Base-by-base conservation (phyloP, 768 basidiomycete species). In the Suillus weaverae region DNA sequence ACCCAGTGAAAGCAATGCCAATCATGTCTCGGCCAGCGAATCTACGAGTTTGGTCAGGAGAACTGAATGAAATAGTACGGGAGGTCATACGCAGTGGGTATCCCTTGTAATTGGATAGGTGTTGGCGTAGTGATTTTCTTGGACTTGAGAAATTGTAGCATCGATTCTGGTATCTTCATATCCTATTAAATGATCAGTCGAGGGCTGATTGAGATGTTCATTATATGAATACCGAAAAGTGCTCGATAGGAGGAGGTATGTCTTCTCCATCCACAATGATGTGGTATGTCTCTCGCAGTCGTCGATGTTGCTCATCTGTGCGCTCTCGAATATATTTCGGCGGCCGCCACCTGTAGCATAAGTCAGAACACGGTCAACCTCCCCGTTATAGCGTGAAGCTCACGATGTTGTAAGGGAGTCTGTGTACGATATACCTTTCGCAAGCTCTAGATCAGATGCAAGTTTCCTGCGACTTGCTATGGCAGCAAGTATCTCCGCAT, bases 1-100 rank as follows among this genome's bases (percentile, higher is more conserved):
- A 99, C 44, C 97, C 97, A 32, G 97, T 99, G 79, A 99, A 99
- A 4, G 97, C 97, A 68, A 99, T 99, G 22, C 97, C 97, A 68
- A 99, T 99, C 80, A 99, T 91, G 75, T 99, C 97, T 67, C 97
- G 88, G 44, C 97, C 97, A 60, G 95, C 81, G 76, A 99, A 98
- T 39, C 95, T 95, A 72, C 35, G 44, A 39, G 65, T 64, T 65
- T 60, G 64, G 71, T 74, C 63, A 66, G 36, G 44, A 16, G 26
- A 56, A 32, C 44, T 20, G 22, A 54, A 63, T 26, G 60, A 41
- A 55, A 14, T 18, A 18, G 55, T 39, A 44, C 10, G 68, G 41
- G 72, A 35, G 51, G 20, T 71, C 92, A 70, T 79, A 95, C 92
- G 95, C 97, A 60, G 92, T 91, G 3, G 97, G 96, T 64, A 99